phyloP scores from a whole-genome alignment of 73 alveolate genomes.

The Paramecium octaurelia region DNA sequence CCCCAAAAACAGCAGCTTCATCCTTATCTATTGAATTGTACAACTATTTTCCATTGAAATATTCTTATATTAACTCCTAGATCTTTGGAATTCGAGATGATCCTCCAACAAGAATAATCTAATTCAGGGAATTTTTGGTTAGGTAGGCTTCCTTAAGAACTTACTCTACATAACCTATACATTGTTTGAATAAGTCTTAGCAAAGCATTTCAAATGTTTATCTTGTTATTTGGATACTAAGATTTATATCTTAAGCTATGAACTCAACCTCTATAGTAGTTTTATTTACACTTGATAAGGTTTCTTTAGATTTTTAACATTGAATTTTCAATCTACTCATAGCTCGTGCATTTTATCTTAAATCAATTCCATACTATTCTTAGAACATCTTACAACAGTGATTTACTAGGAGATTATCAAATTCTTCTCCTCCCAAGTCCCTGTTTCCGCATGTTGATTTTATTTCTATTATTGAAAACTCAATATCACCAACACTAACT shows the following conservation, averaged over 20 bases:
- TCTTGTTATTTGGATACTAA: conserved; percentile 67
- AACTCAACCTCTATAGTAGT: conserved; percentile 89
- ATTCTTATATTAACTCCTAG: background rate
- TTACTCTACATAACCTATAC: conserved; percentile 74
- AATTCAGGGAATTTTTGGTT: conserved; percentile 61
- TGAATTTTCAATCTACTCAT: conserved; percentile 90
- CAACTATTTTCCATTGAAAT: conserved; percentile 57
- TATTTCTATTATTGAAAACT: conserved; percentile 89
- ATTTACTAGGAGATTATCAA: conserved; percentile 82
- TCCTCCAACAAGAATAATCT: conserved; percentile 76
- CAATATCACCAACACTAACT: conserved; percentile 85
- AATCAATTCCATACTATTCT: conserved; percentile 82
- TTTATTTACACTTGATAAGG: conserved; percentile 79
- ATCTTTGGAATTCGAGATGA: conserved; percentile 81
- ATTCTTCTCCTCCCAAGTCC: conserved; percentile 96
- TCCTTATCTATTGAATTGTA: conserved; percentile 64
- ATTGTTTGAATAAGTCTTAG: conserved; percentile 70
- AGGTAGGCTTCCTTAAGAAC: conserved; percentile 67
- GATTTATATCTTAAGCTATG: conserved; percentile 77
- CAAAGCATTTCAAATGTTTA: conserved; percentile 66
- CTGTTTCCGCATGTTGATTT: conserved; percentile 91
- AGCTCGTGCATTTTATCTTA: conserved; percentile 83
- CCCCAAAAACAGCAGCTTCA: conserved; percentile 65
- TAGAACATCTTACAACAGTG: conserved; percentile 68
- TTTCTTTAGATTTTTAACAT: conserved; percentile 96